These are phyloP conservation scores for Colletotrichum sp. DNA, from an alignment of 2,329 filamentous ascomycete genomes.

Conservation along the genomic window DNA sequence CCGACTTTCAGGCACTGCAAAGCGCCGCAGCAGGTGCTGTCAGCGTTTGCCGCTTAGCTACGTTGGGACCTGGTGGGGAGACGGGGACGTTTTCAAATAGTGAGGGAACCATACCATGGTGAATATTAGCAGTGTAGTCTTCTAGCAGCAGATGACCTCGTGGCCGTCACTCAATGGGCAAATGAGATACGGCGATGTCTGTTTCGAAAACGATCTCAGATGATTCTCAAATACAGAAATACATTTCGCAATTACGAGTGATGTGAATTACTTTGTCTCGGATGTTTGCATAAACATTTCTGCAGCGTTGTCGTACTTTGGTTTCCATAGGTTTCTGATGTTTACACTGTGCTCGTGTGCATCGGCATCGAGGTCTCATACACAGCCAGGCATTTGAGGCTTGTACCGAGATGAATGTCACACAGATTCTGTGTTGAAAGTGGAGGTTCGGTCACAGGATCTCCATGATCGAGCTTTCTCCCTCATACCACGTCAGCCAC, in stretches of 20 bases:
- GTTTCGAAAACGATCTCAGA: too few species aligned
- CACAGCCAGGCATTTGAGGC: background rate
- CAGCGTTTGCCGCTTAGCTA: background rate
- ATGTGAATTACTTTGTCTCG: too few species aligned
- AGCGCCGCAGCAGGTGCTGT: background rate
- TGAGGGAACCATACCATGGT: background rate
- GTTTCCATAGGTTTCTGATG: too few species aligned
- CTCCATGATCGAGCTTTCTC: too few species aligned
- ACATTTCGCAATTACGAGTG: too few species aligned
- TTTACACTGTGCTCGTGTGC: too few species aligned
- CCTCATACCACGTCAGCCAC: too few species aligned
- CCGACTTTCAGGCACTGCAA: background rate
- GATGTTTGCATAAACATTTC: too few species aligned
- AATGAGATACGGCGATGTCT: too few species aligned
- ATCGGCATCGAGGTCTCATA: background rate
- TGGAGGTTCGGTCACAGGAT: background rate
- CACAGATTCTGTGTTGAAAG: background rate
- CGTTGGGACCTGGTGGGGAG: background rate
- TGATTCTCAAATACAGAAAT: too few species aligned
- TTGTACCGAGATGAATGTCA: background rate
- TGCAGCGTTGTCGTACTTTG: too few species aligned
- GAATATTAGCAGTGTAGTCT: background rate
- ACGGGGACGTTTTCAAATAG: background rate
- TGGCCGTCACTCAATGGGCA: too few species aligned
- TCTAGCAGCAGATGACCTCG: background rate